Evolutionary conservation across 2,329 filamentous ascomycete species (phyloP).

Genomic region (Truncatella angustata): DNA sequence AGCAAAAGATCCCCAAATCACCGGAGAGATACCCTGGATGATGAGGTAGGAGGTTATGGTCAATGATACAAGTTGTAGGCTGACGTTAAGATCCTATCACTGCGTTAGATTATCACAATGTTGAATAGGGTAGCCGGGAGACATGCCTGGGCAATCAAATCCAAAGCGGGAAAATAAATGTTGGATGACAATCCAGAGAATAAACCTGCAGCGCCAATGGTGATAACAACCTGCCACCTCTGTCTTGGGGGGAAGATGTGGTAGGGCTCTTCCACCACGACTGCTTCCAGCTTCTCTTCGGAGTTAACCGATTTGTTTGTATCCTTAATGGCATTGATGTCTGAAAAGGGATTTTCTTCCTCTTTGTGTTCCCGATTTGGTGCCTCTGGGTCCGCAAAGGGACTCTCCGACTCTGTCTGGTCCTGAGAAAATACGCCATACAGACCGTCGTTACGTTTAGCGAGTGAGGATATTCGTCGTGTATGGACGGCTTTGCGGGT

Average conservation of each 20-base stretch:
- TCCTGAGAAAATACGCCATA: not conserved
- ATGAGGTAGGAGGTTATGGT: slow-evolving; percentile 48
- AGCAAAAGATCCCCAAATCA: slow-evolving; percentile 47
- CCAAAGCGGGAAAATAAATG: slow-evolving; percentile 48
- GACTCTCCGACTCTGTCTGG: not conserved
- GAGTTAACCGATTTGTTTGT: not conserved
- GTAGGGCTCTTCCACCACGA: slow-evolving; percentile 18
- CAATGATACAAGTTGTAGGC: slow-evolving; percentile 30
- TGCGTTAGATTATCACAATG: not conserved
- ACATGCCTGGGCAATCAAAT: slow-evolving; percentile 32
- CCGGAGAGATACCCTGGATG: slow-evolving; percentile 47
- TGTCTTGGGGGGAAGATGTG: slow-evolving; percentile 34
- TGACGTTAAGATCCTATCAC: slow-evolving; percentile 27
- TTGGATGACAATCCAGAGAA: slow-evolving; percentile 52
- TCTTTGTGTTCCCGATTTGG: not conserved
- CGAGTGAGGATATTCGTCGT: no score
- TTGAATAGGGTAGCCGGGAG: no score
- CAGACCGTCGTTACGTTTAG: not conserved
- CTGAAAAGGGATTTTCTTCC: not conserved
- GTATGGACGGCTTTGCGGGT: not conserved
- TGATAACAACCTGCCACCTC: slow-evolving; percentile 46
- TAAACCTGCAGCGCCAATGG: slow-evolving; percentile 47
- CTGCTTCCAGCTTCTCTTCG: not conserved
- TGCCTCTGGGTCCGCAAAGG: not conserved
- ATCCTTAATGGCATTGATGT: not conserved